Base-by-base conservation (phyloP, 2,329 filamentous ascomycete species). In the Pestalotiopsis sp. region DNA sequence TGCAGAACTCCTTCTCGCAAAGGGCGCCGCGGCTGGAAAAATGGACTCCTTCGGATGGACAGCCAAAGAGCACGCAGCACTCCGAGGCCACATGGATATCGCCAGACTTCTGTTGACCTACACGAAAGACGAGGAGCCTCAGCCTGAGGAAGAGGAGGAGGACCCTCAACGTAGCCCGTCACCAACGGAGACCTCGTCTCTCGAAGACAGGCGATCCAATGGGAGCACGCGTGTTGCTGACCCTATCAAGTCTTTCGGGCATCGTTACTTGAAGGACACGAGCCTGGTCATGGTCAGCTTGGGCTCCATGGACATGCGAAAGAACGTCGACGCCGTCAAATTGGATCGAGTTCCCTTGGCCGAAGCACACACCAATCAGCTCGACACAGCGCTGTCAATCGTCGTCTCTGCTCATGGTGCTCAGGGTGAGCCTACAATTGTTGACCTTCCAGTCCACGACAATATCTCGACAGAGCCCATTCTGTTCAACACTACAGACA, bases 381-480 rank as follows among this genome's bases (percentile, higher is more conserved):
- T 98, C 13, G 96, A 99, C 74, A 98, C 96, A 2, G 95, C 95
- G 2, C 83, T 99, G 6, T 98, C 96, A 0, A 86, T 99, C 52
- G 93, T 98, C 0, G 90, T 99, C 14, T 95, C 94, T 9, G 95
- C 96, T 0, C 91, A 87, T 69, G 94, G 94, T 14, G 96, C 95
- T 0, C 87, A 89, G 61, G 96, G 96, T 11, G 95, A 98, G 76
- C 90, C 94, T 0, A 94, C 92, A 1, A 91, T 95, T 27, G 92
- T 98, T 73, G 96, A 99, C 79, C 85, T 99, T 11, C 96, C 96
- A 0, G 92, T 98, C 0, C 94, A 98, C 73, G 95, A 98, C 66
- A 97, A 95, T 73, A 93, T 98, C 73, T 92, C 92, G 45, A 98
- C 96, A 0, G 95, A 98, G 74, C 96, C 96, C 0, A 93, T 99